phyloP scores from a whole-genome alignment of 73 alveolate genomes.

The Paramecium sexaurelia region DNA sequence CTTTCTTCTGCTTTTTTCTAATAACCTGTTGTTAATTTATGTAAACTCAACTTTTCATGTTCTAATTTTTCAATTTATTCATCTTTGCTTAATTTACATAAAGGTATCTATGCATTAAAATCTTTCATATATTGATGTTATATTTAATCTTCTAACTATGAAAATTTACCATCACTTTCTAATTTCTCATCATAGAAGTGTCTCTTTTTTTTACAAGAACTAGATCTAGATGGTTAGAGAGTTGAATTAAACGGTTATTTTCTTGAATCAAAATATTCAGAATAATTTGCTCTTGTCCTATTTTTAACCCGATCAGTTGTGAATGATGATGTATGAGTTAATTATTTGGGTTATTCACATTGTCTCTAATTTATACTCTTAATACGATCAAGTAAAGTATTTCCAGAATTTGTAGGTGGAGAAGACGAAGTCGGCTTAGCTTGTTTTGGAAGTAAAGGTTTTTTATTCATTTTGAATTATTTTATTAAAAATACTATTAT shows the following conservation, averaged over 20 bases:
- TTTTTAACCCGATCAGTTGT: conserved; percentile 44
- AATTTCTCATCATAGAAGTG: conserved; percentile 18
- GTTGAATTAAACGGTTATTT: conserved; percentile 1
- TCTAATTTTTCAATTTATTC: not conserved
- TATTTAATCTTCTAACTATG: not conserved
- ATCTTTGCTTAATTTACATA: not conserved
- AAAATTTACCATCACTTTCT: not conserved
- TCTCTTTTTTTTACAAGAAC: not conserved
- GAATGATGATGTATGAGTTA: conserved; percentile 40
- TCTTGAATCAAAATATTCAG: conserved; percentile 48
- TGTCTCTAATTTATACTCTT: conserved; percentile 11
- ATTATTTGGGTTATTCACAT: not conserved
- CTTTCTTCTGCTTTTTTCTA: conserved; percentile 56
- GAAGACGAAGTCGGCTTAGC: conserved; percentile 7
- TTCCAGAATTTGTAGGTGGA: not conserved
- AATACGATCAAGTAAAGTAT: not conserved
- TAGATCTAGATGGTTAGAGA: not conserved
- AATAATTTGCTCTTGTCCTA: conserved; percentile 32
- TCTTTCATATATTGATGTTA: not conserved
- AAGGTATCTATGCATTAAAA: not conserved
- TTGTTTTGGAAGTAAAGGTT: not conserved
- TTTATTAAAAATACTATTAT: not conserved
- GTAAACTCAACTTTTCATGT: not conserved
- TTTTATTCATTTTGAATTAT: conserved; percentile 34
- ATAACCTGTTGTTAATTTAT: not conserved